Conservation (phyloP, 768 basidiomycete genomes). For the Russula olivacea region DNA sequence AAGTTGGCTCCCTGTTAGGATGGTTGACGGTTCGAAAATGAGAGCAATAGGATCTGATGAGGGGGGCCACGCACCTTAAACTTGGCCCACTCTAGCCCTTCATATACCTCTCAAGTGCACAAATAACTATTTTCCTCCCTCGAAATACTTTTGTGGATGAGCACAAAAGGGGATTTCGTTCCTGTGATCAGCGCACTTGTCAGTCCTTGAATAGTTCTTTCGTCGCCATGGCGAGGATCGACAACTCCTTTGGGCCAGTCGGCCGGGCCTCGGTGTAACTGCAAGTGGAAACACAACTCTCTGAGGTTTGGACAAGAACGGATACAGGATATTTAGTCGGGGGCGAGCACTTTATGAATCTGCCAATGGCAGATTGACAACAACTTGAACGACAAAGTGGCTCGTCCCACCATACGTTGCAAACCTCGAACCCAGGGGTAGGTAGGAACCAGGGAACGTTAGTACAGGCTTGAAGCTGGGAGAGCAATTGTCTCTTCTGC, state of each 20-base stretch:
- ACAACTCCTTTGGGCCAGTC: neutral
- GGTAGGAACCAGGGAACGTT: too few relatives aligned
- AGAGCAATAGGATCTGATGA: neutral
- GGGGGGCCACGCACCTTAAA: neutral
- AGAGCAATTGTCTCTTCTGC: too few relatives aligned
- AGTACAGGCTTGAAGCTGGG: too few relatives aligned
- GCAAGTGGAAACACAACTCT: neutral
- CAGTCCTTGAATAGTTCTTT: neutral
- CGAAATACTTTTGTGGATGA: neutral
- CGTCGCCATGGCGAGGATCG: neutral
- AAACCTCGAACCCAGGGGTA: too few relatives aligned
- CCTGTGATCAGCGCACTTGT: neutral
- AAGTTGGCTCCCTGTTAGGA: neutral
- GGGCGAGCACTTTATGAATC: neutral
- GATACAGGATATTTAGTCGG: neutral
- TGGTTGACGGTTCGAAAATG: neutral
- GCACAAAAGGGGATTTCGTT: neutral
- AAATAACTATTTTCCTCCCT: neutral
- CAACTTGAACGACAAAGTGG: neutral
- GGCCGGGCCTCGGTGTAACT: neutral
- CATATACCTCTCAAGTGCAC: neutral
- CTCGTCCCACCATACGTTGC: neutral
- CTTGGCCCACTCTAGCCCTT: neutral
- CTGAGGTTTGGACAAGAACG: neutral
- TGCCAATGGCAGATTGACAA: neutral